Evolutionary conservation across 169 alveolate genomes (phyloP).

Genomic region (Theileria equi): DNA sequence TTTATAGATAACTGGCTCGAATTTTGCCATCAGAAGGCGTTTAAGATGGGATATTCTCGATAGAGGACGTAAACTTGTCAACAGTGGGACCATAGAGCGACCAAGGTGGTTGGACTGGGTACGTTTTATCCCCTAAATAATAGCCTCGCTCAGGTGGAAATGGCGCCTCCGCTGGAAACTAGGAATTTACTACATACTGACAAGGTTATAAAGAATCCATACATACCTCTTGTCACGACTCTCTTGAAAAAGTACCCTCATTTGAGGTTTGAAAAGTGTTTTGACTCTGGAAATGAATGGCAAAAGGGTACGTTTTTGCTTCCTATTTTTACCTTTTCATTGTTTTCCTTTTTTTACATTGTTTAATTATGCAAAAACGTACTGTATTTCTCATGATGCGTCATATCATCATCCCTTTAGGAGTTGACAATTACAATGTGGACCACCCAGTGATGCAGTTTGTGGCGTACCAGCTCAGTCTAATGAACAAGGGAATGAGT

Average conservation of each 20-base stretch:
- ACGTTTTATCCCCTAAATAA: neutral
- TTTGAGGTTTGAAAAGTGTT: slow-evolving; percentile 79
- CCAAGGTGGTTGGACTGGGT: slow-evolving; percentile 81
- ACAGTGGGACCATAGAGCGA: slow-evolving; percentile 69
- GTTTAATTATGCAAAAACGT: slow-evolving; percentile 54
- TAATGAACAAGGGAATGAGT: slow-evolving; percentile 71
- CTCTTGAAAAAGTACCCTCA: slow-evolving; percentile 80
- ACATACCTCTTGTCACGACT: slow-evolving; percentile 63
- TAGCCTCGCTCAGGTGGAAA: slow-evolving; percentile 52
- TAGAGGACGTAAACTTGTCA: slow-evolving; percentile 74
- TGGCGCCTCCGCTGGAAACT: slow-evolving; percentile 77
- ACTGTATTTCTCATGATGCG: neutral
- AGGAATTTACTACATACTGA: slow-evolving; percentile 66
- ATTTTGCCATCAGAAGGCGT: slow-evolving; percentile 69
- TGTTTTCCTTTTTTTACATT: slow-evolving; percentile 43
- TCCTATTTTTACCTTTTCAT: slow-evolving; percentile 49
- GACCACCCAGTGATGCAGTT: slow-evolving; percentile 67
- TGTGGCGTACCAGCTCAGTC: slow-evolving; percentile 49
- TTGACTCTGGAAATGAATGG: slow-evolving; percentile 78
- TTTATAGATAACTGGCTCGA: slow-evolving; percentile 53
- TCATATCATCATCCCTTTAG: slow-evolving; percentile 6
- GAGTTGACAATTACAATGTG: slow-evolving; percentile 31
- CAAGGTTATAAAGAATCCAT: slow-evolving; percentile 64
- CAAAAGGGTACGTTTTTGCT: slow-evolving; percentile 65
- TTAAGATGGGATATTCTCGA: slow-evolving; percentile 75